phyloP scores from a whole-genome alignment of 352 stramenopile genomes.

The Phytophthora citrophthora region DNA sequence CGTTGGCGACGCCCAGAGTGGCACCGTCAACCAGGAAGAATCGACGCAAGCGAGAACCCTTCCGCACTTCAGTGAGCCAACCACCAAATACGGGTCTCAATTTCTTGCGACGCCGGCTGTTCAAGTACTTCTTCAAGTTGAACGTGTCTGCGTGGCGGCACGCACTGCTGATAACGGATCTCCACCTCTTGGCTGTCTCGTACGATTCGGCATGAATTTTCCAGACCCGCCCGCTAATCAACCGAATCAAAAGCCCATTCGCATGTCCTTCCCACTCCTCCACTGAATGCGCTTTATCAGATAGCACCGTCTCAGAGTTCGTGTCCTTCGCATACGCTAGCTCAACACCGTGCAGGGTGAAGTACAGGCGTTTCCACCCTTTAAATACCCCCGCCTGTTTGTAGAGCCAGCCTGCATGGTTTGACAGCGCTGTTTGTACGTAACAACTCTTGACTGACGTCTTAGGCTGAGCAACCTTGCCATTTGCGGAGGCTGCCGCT shows the following conservation, averaged over 20 bases:
- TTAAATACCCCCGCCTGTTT: conserved; percentile 85
- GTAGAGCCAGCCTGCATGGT: conserved; percentile 83
- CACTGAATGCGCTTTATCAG: conserved; percentile 62
- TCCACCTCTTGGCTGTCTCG: conserved; percentile 79
- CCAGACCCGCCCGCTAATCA: conserved; percentile 76
- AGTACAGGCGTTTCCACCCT: conserved; percentile 81
- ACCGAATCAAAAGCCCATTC: conserved; percentile 69
- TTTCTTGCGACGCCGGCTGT: conserved; percentile 69
- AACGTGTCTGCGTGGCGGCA: conserved; percentile 57
- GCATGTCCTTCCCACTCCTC: conserved; percentile 76
- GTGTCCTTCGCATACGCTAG: conserved; percentile 77
- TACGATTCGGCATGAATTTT: conserved; percentile 77
- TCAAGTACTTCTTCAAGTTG: conserved; percentile 75
- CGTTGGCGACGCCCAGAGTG: conserved; percentile 73
- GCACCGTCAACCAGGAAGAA: conserved; percentile 84
- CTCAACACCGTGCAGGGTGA: conserved; percentile 80
- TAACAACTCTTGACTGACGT: conserved; percentile 77
- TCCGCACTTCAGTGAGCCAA: conserved; percentile 74
- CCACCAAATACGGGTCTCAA: conserved; percentile 74
- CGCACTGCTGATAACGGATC: conserved; percentile 61
- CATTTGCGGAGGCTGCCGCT: conserved; percentile 57
- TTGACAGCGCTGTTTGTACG: conserved; percentile 71
- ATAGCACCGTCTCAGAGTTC: conserved; percentile 65
- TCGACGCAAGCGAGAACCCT: conserved; percentile 52
- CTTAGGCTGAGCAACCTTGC: conserved; percentile 40